A percentile compares a stretch with the other conserved stretches of the same genome.
Evolutionary conservation across 805 yeast species (phyloP).

Genomic region (Blastobotrys americana): DNA sequence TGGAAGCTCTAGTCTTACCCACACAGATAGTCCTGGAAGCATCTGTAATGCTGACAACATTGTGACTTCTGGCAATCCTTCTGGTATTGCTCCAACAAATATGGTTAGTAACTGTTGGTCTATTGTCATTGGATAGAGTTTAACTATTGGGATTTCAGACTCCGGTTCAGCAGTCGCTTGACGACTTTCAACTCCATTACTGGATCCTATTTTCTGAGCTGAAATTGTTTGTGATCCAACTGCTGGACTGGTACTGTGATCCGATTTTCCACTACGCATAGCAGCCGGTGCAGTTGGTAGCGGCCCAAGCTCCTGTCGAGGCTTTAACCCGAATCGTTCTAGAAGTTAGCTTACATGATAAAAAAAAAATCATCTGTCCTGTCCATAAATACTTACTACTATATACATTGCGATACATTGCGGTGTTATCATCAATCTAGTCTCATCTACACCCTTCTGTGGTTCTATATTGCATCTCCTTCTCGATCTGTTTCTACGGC

Average conservation of each 20-base stretch:
- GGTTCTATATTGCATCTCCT: no score
- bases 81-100: conserved; percentile 16
- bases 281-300: neutral
- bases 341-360: no score
- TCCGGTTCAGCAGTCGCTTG: neutral
- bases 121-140: conserved; percentile 10
- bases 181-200: neutral
- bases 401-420: no score
- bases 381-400: no score
- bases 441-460: no score
- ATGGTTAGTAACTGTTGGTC: conserved; percentile 19
- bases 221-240: no score
- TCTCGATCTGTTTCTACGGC: no score
- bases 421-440: no score
- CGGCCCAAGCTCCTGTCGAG: neutral
- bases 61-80: conserved; percentile 12
- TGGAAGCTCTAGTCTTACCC: conserved; percentile 12
- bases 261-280: neutral
- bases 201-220: no score
- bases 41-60: conserved; percentile 8
- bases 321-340: neutral
- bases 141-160: neutral
- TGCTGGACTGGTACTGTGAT: no score
- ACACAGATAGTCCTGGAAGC: conserved; percentile 18
- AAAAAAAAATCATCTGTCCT: neutral